Evolutionary conservation across 2,329 filamentous ascomycete species (phyloP), one percentile per base, ranked within the genome.

Genomic region (Phyllosticta citrichinensis): DNA sequence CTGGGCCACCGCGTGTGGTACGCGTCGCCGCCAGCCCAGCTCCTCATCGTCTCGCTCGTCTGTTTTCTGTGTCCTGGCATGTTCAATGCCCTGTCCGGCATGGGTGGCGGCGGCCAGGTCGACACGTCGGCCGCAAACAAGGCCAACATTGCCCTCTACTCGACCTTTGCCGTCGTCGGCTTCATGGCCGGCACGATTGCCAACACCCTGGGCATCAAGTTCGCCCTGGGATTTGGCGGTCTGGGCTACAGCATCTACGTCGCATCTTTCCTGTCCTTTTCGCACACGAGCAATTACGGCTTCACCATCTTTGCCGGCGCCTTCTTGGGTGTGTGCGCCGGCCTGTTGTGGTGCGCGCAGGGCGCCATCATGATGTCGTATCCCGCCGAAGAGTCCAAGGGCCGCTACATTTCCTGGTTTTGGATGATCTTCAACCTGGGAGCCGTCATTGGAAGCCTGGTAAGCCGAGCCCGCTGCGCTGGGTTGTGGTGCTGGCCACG

Each of bases 361-460:
- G 89, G 89, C 63, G 86, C 88, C 62, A 89, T 93, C 69, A 92
- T 93, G 87, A 93, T 96, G 84, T 86, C 88, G 51, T 96, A 96
- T 73, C 91, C 91, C 1, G 79, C 83, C 20, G 92, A 96, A 75
- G 74, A 83, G 35, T 83, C 84, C 65, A 96, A 96, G 80, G 92
- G 92, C 53, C 86, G 87, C 63, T 96, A 91, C 73, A 96, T 96
- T 72, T 88, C 88, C 63, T 86, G 85, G 78, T 96, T 96, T 77
- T 96, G 92, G 92, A 86, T 91, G 73, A 95, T 97, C 69, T 97
- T 96, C 81, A 96, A 96, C 75, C 75, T 92, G 62, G 92, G 92
- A 67, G 91, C 86, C 68, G 91, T 96, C 63, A 90, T 97, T 73
- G 92, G 92, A 64, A 85, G 87, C 69, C 71, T 86, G 77, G 82